Base-by-base conservation (phyloP, 164 flowering plant genomes). In the grape (Vitis vinifera) region DNA sequence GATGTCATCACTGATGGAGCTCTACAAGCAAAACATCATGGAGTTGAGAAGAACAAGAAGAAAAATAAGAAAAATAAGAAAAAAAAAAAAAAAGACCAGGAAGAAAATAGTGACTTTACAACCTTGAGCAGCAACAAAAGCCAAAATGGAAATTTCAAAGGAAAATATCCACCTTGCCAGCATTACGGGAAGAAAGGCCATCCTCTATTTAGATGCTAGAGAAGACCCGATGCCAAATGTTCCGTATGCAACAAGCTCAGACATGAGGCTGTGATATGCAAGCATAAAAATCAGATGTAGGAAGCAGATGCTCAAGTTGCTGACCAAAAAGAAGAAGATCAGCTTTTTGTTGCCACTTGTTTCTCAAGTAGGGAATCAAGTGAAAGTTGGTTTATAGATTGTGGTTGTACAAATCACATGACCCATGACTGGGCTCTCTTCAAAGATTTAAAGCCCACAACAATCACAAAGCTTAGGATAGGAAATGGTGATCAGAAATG, bases 321-420 rank as follows among this genome's bases (percentile, higher is more conserved):
- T 55, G 62, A 65, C 4, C 51, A 37, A 67, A 50, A 67, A 55
- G 15, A 23, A 23, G 51, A 67, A 1, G 62, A 55, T 55, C 50
- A 55, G 4, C 13, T 55, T 2, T 67, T 67, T 44, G 62, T 67
- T 10, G 70, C 70, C 1, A 29, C 70, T 23, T 23, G 51, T 9
- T 67, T 55, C 23, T n/a, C 53, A n/a, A 47, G 62, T 4, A 23
- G 1, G 23, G 23, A 23, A 23, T 55, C 30, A n/a, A 55, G 52
- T 23, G 70, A 67, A n/a, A 1, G 27, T 14, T 67, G 61, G 70
- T 17, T 67, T 10, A 56, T 67, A 55, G 47, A 57, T 29, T 55
- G 9, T 67, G 70, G 51, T 30, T 67, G 50, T 50, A 67, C 61
- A 10, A 67, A 67, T 50, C 70, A 67, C 19, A 67, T 67, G 70